Conservation (phyloP, 2,329 filamentous ascomycete species). For the Colletotrichum nymphaeae region DNA sequence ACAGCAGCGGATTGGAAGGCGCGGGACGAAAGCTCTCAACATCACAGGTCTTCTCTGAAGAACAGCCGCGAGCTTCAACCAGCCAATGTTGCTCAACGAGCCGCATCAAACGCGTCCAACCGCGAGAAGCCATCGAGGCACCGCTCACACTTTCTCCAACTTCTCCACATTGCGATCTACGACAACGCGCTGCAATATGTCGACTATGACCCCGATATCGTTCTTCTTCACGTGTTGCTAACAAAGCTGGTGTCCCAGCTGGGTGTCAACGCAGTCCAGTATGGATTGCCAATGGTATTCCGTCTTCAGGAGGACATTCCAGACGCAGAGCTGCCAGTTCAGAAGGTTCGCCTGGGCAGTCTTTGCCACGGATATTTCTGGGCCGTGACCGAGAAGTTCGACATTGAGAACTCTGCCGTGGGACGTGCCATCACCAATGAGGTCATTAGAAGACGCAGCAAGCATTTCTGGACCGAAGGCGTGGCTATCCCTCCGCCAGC, state of each 20-base stretch:
- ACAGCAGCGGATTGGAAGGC: slow-evolving; percentile 73
- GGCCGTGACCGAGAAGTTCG: slow-evolving; percentile 80
- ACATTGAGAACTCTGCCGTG: slow-evolving; percentile 76
- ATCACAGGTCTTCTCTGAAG: slow-evolving; percentile 56
- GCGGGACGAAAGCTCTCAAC: slow-evolving; percentile 63
- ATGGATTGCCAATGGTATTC: slow-evolving; percentile 89
- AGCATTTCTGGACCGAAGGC: slow-evolving; percentile 82
- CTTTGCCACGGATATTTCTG: slow-evolving; percentile 92
- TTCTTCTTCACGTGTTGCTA: slow-evolving; percentile 82
- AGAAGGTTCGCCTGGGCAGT: slow-evolving; percentile 84
- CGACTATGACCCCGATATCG: slow-evolving; percentile 78
- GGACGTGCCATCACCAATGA: slow-evolving; percentile 81
- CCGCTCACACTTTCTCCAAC: slow-evolving; percentile 79
- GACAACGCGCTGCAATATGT: slow-evolving; percentile 84
- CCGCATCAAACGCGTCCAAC: slow-evolving; percentile 74
- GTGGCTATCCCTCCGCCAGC: slow-evolving; percentile 77
- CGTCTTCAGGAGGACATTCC: slow-evolving; percentile 87
- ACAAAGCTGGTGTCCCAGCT: slow-evolving; percentile 79
- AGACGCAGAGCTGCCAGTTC: slow-evolving; percentile 70
- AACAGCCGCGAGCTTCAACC: slow-evolving; percentile 52
- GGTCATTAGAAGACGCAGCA: slow-evolving; percentile 77
- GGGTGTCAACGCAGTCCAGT: slow-evolving; percentile 83
- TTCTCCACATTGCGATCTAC: slow-evolving; percentile 89
- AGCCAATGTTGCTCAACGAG: slow-evolving; percentile 66
- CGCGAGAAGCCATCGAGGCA: slow-evolving; percentile 66